A percentile compares a stretch with the other conserved stretches of the same genome.
These are phyloP conservation scores for Colletotrichum spinosum DNA, from an alignment of 2,329 filamentous ascomycete genomes.

Conservation along the genomic window DNA sequence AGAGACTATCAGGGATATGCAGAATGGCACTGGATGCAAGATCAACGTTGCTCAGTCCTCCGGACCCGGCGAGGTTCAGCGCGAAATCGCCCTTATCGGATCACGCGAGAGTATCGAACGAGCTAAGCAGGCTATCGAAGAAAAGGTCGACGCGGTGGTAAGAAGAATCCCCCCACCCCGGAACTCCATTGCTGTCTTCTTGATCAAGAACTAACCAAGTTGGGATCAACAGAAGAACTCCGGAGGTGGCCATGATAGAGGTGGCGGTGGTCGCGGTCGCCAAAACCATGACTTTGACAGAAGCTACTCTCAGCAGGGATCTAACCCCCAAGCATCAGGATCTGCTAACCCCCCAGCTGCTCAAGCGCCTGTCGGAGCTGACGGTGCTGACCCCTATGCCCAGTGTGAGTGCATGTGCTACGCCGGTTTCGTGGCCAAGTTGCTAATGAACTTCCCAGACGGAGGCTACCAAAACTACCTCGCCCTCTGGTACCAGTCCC, in stretches of 20 bases:
- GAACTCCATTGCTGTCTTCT: too few species aligned
- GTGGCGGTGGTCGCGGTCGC: constrained; percentile 54
- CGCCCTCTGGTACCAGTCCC: constrained; percentile 82
- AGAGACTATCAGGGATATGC: constrained; percentile 95
- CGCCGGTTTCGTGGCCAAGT: background rate
- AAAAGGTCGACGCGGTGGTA: constrained; percentile 92
- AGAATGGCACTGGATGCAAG: constrained; percentile 88
- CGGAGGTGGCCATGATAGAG: constrained; percentile 56
- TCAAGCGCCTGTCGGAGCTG: constrained; percentile 57
- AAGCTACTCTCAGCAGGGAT: constrained; percentile 61
- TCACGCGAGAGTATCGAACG: constrained; percentile 80
- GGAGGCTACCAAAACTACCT: constrained; percentile 86
- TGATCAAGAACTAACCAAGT: too few species aligned
- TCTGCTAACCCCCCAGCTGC: constrained; percentile 55
- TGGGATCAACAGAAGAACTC: constrained; percentile 66
- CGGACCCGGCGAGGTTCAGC: constrained; percentile 80
- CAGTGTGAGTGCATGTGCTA: constrained; percentile 66
- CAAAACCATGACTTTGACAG: constrained; percentile 67
- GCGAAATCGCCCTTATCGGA: constrained; percentile 89
- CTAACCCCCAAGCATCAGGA: constrained; percentile 47
- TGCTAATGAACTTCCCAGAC: constrained; percentile 59
- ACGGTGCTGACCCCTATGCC: constrained; percentile 77
- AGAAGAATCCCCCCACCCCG: constrained; percentile 44
- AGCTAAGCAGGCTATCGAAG: constrained; percentile 87
- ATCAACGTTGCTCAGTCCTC: constrained; percentile 91